Percentiles rank a stretch among this genome's conserved stretches.
phyloP scores from a whole-genome alignment of 441 rosid genomes.

The Gossypium lobatum region DNA sequence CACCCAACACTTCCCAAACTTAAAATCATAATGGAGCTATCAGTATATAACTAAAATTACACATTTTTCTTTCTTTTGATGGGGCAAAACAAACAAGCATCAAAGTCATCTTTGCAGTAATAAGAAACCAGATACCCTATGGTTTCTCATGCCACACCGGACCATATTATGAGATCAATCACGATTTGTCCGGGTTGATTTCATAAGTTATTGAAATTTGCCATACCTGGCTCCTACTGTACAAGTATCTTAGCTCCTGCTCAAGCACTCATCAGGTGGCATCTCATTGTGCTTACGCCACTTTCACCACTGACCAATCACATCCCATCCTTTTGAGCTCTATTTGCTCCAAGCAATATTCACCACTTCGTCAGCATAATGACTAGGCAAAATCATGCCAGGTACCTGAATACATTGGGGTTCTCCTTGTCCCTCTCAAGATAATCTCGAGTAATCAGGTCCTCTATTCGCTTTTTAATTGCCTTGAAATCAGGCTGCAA shows the following conservation, averaged over 20 bases:
- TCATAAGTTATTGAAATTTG: slow-evolving; percentile 14
- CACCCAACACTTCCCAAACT: slow-evolving; percentile 13
- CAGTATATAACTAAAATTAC: slow-evolving; percentile 12
- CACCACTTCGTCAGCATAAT: neutral
- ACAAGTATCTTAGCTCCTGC: slow-evolving; percentile 23
- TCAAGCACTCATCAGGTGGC: no score
- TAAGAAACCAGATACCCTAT: slow-evolving; percentile 14
- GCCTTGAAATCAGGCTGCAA: slow-evolving; percentile 34
- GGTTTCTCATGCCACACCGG: slow-evolving; percentile 19
- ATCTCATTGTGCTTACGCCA: slow-evolving; percentile 15
- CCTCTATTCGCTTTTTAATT: slow-evolving; percentile 60
- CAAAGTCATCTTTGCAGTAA: slow-evolving; percentile 14
- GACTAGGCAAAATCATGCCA: slow-evolving; percentile 8
- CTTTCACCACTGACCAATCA: neutral
- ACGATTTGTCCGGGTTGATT: slow-evolving; percentile 19
- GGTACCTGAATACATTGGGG: slow-evolving; percentile 21
- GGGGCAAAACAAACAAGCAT: slow-evolving; percentile 16
- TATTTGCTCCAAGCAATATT: slow-evolving; percentile 12
- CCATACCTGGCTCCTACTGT: slow-evolving; percentile 31
- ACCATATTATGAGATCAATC: slow-evolving; percentile 19
- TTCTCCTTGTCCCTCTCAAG: slow-evolving; percentile 39
- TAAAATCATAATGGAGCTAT: slow-evolving; percentile 18
- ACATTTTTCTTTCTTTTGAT: neutral
- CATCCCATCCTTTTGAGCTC: neutral
- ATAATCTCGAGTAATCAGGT: slow-evolving; percentile 51